Evolutionary conservation across 306 rosid genomes (phyloP), one percentile per base, ranked within the genome.

Genomic region (Sindora glabra): DNA sequence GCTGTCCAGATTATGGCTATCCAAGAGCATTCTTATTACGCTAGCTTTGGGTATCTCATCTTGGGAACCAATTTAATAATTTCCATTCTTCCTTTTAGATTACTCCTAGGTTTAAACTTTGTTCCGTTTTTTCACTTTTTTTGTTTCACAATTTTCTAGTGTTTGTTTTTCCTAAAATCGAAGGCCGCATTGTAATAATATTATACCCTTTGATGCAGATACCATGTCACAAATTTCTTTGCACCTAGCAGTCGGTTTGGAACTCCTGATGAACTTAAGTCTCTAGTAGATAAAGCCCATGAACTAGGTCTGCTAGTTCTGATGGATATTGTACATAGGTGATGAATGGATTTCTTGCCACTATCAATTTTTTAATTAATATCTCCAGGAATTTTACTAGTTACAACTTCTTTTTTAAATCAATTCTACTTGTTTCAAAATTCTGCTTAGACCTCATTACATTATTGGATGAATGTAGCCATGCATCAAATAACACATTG

Each of bases 261-360:
- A 67, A 84, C 89, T 66, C 99, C 99, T 23, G 99, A 94, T 18
- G 99, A 94, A 8, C 85, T 94, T 6, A 94, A 89, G 82, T 94
- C 99, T 25, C 77, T 94, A 25, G 80, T 94, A 56, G 99, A 94
- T 67, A 86, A 50, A 79, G 97, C 99, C 69, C 99, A 94, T 59
- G 97, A 89, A 78, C 86, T 94, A 44, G 99, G 90, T 57, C 64
- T 94, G 49, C 87, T 89, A 71, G 99, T 94, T 73, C 89, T 94
- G 80, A 94, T 94, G 99, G 99, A 94, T 82, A 86, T 94, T 44
- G 99, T 94, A 71, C 99, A 94, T 68, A 94, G 99, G 99, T 94
- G 76, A 46, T 27, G 19, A 78, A 46, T 27, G 19, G n/a, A 9
- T 34, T 36, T 46, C 58, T 19, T 24, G 12, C 22, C 44, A 27